Evolutionary conservation across 805 yeast genomes (phyloP).

Genomic region (Schwanniomyces vanrijiae): DNA sequence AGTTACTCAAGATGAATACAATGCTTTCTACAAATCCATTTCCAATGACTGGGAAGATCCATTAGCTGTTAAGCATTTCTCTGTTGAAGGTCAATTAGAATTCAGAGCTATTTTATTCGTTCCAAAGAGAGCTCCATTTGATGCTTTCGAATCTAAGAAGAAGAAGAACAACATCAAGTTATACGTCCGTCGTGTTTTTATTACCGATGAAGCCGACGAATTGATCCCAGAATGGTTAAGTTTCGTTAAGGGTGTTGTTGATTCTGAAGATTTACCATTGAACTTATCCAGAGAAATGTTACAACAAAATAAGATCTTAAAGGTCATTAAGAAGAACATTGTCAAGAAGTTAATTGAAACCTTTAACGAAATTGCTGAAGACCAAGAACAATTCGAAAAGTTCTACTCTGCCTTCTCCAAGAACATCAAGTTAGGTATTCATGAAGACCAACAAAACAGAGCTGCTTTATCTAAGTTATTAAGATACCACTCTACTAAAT

Average conservation of each 20-base stretch:
- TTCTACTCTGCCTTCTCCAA: conserved; percentile 97
- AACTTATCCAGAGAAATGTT: conserved; percentile 99
- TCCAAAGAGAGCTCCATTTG: conserved; percentile 99
- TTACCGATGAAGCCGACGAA: conserved; percentile 99
- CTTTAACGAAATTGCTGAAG: conserved; percentile 99
- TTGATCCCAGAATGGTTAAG: conserved; percentile 98
- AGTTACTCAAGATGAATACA: conserved; percentile 96
- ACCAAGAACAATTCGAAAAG: conserved; percentile 96
- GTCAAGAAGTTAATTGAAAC: conserved; percentile 98
- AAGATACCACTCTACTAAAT: conserved; percentile 96
- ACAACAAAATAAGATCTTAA: conserved; percentile 99
- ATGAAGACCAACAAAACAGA: conserved; percentile 99
- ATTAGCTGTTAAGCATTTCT: conserved; percentile 98
- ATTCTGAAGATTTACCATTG: conserved; percentile 98
- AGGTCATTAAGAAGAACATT: conserved; percentile 98
- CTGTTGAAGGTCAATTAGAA: conserved; percentile 99
- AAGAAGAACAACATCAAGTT: conserved; percentile 98
- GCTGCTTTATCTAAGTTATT: conserved; percentile 89
- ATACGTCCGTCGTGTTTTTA: conserved; percentile 98
- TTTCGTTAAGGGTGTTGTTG: conserved; percentile 98
- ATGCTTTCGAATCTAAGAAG: conserved; percentile 96
- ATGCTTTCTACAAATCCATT: conserved; percentile 98
- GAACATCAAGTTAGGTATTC: conserved; percentile 98
- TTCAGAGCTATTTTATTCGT: conserved; percentile 96
- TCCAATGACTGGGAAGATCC: conserved; percentile 99